These are phyloP conservation scores for Citrus cavaleriei DNA, from an alignment of 345 rosid genomes.

Conservation along the genomic window DNA sequence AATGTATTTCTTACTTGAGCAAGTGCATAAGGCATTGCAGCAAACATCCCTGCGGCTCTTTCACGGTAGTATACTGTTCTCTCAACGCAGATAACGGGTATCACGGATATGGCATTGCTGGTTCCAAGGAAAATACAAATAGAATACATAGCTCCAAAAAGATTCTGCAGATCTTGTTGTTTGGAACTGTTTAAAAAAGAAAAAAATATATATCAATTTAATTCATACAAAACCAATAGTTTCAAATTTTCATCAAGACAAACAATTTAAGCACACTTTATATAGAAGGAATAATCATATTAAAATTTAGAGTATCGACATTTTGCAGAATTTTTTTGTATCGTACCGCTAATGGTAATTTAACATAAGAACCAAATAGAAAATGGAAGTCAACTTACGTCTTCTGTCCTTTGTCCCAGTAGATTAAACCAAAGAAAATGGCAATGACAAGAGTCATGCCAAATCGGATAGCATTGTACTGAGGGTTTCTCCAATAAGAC, in stretches of 20 bases:
- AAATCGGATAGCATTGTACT: constrained; percentile 40
- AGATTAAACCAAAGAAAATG: constrained; percentile 39
- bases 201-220: background rate
- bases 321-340: background rate
- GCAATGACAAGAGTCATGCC: constrained; percentile 36
- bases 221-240: background rate
- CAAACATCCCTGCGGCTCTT: constrained; percentile 59
- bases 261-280: background rate
- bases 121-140: constrained; percentile 45
- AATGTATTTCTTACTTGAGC: constrained; percentile 41
- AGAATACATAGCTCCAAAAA: constrained; percentile 50
- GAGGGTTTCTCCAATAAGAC: constrained; percentile 60
- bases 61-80: constrained; percentile 64
- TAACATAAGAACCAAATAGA: background rate
- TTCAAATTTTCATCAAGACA: background rate
- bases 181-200: constrained; percentile 18
- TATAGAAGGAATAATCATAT: background rate
- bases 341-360: background rate
- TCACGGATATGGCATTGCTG: constrained; percentile 44
- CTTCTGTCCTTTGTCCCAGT: constrained; percentile 41
- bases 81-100: constrained; percentile 48
- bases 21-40: constrained; percentile 50
- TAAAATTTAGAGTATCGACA: too few species aligned
- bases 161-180: constrained; percentile 35
- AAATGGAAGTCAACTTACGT: constrained; percentile 19